Evolutionary conservation across 2,329 filamentous ascomycete genomes (phyloP).

Genomic region (Diaporthe humulicola): DNA sequence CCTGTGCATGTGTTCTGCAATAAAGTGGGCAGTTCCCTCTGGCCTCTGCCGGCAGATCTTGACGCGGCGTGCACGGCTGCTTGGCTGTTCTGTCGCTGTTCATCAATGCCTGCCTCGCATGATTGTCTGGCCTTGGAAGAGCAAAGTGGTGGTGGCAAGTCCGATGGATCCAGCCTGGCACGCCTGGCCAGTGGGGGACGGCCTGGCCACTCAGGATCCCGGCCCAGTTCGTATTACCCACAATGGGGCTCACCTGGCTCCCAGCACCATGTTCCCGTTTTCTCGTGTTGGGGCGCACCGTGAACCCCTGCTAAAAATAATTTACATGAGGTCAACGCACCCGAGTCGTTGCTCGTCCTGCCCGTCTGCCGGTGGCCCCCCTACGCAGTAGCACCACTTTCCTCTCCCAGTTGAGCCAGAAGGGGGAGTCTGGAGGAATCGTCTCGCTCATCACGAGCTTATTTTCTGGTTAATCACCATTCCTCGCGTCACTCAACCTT

Average conservation of each 20-base stretch:
- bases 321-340: slow-evolving; percentile 35
- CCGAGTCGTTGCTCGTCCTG: slow-evolving; percentile 14
- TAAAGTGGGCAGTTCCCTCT: background rate
- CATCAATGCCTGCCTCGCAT: slow-evolving; percentile 16
- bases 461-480: background rate
- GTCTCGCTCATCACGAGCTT: slow-evolving; percentile 18
- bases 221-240: slow-evolving; percentile 28
- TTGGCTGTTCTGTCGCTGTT: slow-evolving; percentile 1
- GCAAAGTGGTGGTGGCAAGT: slow-evolving; percentile 11
- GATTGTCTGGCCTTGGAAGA: slow-evolving; percentile 22
- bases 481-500: slow-evolving; percentile 6
- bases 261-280: slow-evolving; percentile 37
- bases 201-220: slow-evolving; percentile 27
- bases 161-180: slow-evolving; percentile 5
- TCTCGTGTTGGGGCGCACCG: slow-evolving; percentile 39
- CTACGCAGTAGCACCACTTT: background rate
- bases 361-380: background rate
- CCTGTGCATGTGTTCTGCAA: background rate
- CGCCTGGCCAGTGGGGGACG: slow-evolving; percentile 2
- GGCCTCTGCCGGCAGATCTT: slow-evolving; percentile 1
- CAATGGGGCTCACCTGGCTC: slow-evolving; percentile 23
- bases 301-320: slow-evolving; percentile 41
- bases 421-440: slow-evolving; percentile 17
- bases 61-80: background rate
- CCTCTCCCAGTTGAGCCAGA: background rate